phyloP scores from a whole-genome alignment of 148 eudicot species.

The Mesembryanthemum crystallinum region DNA sequence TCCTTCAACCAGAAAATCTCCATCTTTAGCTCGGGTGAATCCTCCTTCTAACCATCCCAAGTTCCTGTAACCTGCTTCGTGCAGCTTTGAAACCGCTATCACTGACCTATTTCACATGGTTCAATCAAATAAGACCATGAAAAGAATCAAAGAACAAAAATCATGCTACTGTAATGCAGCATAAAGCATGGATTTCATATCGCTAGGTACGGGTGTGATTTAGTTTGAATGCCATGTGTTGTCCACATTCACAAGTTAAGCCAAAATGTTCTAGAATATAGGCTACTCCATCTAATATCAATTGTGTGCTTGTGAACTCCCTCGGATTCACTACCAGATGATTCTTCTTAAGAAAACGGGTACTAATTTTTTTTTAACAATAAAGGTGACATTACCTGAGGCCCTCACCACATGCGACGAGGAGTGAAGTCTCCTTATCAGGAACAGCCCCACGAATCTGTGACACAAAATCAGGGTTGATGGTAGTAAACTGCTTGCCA shows the following conservation, averaged over 20 bases:
- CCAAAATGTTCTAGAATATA: too few relatives aligned
- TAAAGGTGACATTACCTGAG: slow-evolving; percentile 50
- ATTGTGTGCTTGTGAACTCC: too few relatives aligned
- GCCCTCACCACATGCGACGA: slow-evolving; percentile 94
- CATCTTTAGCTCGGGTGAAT: slow-evolving; percentile 54
- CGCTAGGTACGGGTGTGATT: too few relatives aligned
- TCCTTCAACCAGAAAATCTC: slow-evolving; percentile 76
- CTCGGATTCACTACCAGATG: too few relatives aligned
- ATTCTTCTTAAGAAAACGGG: too few relatives aligned
- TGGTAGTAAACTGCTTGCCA: slow-evolving; percentile 77
- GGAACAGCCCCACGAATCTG: slow-evolving; percentile 57
- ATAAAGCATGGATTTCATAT: too few relatives aligned
- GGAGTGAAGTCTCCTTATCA: slow-evolving; percentile 58
- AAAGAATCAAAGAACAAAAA: neutral
- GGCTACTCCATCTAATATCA: too few relatives aligned
- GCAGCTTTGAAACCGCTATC: slow-evolving; percentile 67
- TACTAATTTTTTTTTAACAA: too few relatives aligned
- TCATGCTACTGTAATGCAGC: too few relatives aligned
- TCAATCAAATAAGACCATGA: neutral
- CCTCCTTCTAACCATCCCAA: slow-evolving; percentile 92
- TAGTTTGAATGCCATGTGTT: too few relatives aligned
- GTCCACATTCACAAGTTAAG: too few relatives aligned
- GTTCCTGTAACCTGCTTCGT: slow-evolving; percentile 69
- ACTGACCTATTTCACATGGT: slow-evolving; percentile 49
- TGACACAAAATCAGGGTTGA: slow-evolving; percentile 57